Conservation (phyloP, 371 early-diverging fungal genomes). For the Zychaea mexicana region DNA sequence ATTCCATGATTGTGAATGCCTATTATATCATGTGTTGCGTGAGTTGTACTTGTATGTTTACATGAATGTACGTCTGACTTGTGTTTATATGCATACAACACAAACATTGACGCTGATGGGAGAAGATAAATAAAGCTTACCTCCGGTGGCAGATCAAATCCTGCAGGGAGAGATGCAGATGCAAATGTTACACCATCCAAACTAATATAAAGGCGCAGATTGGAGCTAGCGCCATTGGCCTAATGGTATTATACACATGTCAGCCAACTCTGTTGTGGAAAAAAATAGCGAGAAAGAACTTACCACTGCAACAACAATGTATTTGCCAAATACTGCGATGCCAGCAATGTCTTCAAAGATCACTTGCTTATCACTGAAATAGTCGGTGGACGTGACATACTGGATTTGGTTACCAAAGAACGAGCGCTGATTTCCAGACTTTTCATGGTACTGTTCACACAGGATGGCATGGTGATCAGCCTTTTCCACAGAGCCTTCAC, state of each 20-base stretch:
- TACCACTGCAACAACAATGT: conserved; percentile 79
- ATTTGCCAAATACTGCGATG: conserved; percentile 79
- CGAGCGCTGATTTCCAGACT: conserved; percentile 60
- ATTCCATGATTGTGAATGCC: conserved; percentile 85
- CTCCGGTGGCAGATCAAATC: conserved; percentile 53
- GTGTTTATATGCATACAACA: background rate
- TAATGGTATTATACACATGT: conserved; percentile 10
- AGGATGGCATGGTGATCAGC: conserved; percentile 60
- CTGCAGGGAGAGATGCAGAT: conserved; percentile 76
- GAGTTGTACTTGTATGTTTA: background rate
- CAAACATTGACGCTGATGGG: background rate
- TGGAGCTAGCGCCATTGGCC: conserved; percentile 46
- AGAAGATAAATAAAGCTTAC: too few species aligned
- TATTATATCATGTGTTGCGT: conserved; percentile 9
- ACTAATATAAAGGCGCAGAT: conserved; percentile 69
- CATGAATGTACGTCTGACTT: background rate
- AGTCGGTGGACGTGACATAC: conserved; percentile 59
- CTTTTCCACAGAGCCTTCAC: conserved; percentile 57
- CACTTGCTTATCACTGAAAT: conserved; percentile 51
- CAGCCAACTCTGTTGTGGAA: too few species aligned
- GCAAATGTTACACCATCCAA: conserved; percentile 75
- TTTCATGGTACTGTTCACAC: conserved; percentile 68
- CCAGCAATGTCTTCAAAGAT: conserved; percentile 72
- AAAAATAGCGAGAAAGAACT: conserved; percentile 11
- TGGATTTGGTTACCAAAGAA: conserved; percentile 47